Percentiles rank a stretch among this genome's conserved stretches.
Evolutionary conservation across 2,329 filamentous ascomycete genomes (phyloP).

Genomic region (Calonectria pseudoreteaudii): DNA sequence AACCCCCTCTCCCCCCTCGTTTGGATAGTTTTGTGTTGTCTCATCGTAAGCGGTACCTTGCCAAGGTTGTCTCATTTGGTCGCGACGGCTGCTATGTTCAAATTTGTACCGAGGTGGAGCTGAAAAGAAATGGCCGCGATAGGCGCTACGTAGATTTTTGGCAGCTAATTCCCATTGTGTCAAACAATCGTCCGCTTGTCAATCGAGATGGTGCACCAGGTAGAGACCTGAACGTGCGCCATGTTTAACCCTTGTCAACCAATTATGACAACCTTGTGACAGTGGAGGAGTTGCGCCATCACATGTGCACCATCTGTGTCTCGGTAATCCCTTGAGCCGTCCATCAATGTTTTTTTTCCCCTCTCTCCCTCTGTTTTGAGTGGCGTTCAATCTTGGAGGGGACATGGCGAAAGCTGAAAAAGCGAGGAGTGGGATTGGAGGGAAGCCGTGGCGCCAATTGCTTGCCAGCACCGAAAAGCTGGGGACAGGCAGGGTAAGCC

Average conservation of each 20-base stretch:
- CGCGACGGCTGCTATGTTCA: not conserved
- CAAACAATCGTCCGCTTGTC: not conserved
- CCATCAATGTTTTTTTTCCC: not conserved
- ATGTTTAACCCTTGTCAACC: not conserved
- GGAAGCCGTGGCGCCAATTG: not conserved
- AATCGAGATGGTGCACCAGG: conserved; percentile 2
- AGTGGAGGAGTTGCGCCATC: not conserved
- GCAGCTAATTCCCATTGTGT: not conserved
- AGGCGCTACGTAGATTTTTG: not conserved
- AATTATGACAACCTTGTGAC: not conserved
- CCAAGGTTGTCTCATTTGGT: not conserved
- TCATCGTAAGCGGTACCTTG: not conserved
- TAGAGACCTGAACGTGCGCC: not conserved
- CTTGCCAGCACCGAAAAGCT: conserved; percentile 2
- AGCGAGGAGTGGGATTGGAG: not conserved
- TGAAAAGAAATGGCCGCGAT: not conserved
- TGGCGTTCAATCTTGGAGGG: conserved; percentile 5
- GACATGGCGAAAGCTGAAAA: conserved; percentile 5
- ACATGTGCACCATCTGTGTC: not conserved
- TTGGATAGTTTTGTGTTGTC: conserved; percentile 5
- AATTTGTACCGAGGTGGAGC: not conserved
- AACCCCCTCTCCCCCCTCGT: conserved; percentile 2
- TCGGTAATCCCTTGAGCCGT: not conserved
- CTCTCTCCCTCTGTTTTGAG: not conserved
- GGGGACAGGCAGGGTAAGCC: conserved; percentile 12